Base-by-base conservation (phyloP, 2,329 filamentous ascomycete genomes). In the Zasmidium cellare region DNA sequence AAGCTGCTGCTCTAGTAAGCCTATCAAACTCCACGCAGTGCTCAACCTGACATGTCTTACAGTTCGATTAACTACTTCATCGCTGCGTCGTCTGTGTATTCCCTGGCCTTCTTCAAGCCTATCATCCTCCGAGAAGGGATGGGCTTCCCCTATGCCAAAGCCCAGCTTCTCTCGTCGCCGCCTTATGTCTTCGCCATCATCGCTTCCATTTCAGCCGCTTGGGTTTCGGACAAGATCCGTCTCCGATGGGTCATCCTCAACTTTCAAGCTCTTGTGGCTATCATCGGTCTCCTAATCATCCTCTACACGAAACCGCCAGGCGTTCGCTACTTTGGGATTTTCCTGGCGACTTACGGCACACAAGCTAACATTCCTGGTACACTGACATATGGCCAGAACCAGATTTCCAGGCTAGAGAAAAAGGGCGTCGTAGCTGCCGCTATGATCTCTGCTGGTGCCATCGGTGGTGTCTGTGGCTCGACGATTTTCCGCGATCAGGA, bases 91-190 rank as follows among this genome's bases (percentile, higher is more conserved):
- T 67, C 89, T 53, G 82, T 82, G 2, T 93, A 93, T 71, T 85
- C 89, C 0, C 82, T 94, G 9, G 87, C 89, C 1, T 93, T 89
- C 73, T 93, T 92, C 69, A 75, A 92, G 3, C 90, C 90, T 6
- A 84, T 92, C 67, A 90, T 94, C 65, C 83, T 96, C 5, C 69
- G 70, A 9, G 63, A 75, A 22, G 80, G 81, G 18, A 83, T 92
- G 78, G 82, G 84, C 14, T 92, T 90, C 77, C 78, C 74, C 48
- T 78, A 87, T 3, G 86, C 80, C 7, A 77, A 78, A 50, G 79
- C 88, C 0, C 88, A 91, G 73, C 90, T 88, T 69, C 83, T 92
- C 3, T 81, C 87, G 3, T 88, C 90, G 0, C 88, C 87, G 0
- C 87, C 87, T 0, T 90, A 87, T 69, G 82, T 76, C 23, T 83